Evolutionary conservation across 2,329 filamentous ascomycete species (phyloP).

Genomic region (Cercospora sp.): DNA sequence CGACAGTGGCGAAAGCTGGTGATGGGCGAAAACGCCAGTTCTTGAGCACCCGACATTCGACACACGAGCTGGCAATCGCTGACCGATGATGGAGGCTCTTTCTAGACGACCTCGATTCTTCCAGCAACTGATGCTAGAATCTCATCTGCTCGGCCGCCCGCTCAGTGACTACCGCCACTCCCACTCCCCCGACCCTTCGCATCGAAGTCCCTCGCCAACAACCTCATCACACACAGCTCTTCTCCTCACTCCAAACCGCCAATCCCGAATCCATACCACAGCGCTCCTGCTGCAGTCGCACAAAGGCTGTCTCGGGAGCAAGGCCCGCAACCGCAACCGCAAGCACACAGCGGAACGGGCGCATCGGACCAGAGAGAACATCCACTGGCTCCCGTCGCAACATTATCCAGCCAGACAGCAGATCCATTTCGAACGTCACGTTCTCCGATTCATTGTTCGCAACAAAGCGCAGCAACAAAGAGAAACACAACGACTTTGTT

Average conservation of each 20-base stretch:
- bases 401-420: not conserved
- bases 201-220: not conserved
- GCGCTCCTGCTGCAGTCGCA: not conserved
- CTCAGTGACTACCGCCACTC: not conserved
- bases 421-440: not conserved
- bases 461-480: not conserved
- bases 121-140: not conserved
- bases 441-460: not conserved
- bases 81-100: not conserved
- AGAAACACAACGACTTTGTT: not conserved
- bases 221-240: not conserved
- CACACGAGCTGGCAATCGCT: not conserved
- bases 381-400: not conserved
- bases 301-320: not conserved
- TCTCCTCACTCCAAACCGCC: not conserved
- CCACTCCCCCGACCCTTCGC: not conserved
- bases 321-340: constrained; percentile 1
- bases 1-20: not conserved
- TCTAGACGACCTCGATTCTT: not conserved
- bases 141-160: not conserved
- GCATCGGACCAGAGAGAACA: constrained; percentile 5
- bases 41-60: not conserved
- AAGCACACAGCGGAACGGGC: constrained; percentile 1
- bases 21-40: not conserved
- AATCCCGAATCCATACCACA: not conserved